Conservation (phyloP, 805 yeast species). For the Candida maris region DNA sequence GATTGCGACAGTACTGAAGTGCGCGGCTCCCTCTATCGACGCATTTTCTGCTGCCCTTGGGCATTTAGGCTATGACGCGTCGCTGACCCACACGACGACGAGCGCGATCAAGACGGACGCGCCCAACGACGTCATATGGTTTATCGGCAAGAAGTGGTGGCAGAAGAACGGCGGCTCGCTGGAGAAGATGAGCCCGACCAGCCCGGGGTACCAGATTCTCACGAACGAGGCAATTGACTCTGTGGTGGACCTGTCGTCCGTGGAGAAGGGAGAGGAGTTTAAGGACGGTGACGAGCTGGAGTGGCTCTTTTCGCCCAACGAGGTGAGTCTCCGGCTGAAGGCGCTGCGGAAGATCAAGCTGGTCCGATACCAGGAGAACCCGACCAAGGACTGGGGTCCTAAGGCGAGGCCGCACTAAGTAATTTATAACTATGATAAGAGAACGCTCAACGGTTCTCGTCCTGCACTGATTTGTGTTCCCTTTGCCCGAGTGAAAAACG, state of each 20-base stretch:
- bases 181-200: constrained; percentile 42
- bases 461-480: no score
- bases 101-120: constrained; percentile 89
- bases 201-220: constrained; percentile 58
- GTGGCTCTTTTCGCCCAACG: constrained; percentile 60
- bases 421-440: no score
- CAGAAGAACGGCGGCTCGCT: constrained; percentile 39
- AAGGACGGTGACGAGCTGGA: constrained; percentile 22
- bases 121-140: constrained; percentile 76
- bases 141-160: constrained; percentile 63
- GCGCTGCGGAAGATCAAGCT: constrained; percentile 70
- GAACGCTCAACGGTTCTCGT: no score
- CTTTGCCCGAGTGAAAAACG: no score
- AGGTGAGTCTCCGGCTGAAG: constrained; percentile 53
- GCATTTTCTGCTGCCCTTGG: constrained; percentile 76
- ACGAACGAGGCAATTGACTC: constrained; percentile 37
- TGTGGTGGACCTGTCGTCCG: constrained; percentile 30
- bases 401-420: constrained; percentile 54
- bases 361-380: constrained; percentile 87
- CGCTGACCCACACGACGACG: constrained; percentile 85
- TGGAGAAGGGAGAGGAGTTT: constrained; percentile 25
- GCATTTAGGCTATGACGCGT: constrained; percentile 75
- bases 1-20: constrained; percentile 68
- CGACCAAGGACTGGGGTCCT: constrained; percentile 97
- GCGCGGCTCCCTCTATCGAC: constrained; percentile 79